Conservation (phyloP, 2,329 filamentous ascomycete species). For the Chaetoscypha palmicola region DNA sequence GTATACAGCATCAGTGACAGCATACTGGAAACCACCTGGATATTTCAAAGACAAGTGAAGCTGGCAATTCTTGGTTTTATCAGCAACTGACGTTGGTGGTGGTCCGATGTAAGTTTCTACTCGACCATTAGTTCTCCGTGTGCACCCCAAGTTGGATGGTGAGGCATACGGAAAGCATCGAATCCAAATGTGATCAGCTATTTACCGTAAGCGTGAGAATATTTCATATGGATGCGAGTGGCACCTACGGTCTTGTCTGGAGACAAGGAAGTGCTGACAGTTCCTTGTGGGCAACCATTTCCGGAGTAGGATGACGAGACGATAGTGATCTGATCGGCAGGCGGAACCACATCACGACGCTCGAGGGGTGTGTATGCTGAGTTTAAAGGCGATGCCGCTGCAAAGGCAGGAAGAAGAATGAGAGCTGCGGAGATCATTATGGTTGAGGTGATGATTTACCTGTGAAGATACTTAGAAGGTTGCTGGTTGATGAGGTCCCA, state of each 20-base stretch:
- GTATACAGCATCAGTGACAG: slow-evolving; percentile 19
- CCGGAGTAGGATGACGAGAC: slow-evolving; percentile 13
- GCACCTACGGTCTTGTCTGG: slow-evolving; percentile 13
- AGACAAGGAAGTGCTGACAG: slow-evolving; percentile 12
- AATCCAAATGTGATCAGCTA: slow-evolving; percentile 13
- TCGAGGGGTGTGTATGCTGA: slow-evolving; percentile 4
- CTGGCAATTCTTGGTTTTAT: slow-evolving; percentile 20
- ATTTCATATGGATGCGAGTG: not conserved
- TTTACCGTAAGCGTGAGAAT: not conserved
- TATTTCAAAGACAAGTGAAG: slow-evolving; percentile 18
- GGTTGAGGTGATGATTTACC: slow-evolving; percentile 4
- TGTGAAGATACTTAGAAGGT: slow-evolving; percentile 2
- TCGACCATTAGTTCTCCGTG: too few relatives aligned
- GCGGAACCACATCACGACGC: slow-evolving; percentile 3
- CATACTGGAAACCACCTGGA: slow-evolving; percentile 20
- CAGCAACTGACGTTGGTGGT: slow-evolving; percentile 11
- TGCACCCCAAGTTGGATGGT: too few relatives aligned
- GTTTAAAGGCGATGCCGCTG: slow-evolving; percentile 9
- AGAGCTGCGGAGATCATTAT: slow-evolving; percentile 15
- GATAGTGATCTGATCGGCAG: slow-evolving; percentile 14
- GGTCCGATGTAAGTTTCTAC: slow-evolving; percentile 20
- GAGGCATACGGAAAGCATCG: slow-evolving; percentile 12
- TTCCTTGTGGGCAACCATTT: slow-evolving; percentile 19
- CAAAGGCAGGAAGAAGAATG: slow-evolving; percentile 15
- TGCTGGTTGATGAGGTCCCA: slow-evolving; percentile 1